Evolutionary conservation across 768 basidiomycete genomes (phyloP), one percentile per base, ranked within the genome.

Genomic region (Pisolithus microcarpus): DNA sequence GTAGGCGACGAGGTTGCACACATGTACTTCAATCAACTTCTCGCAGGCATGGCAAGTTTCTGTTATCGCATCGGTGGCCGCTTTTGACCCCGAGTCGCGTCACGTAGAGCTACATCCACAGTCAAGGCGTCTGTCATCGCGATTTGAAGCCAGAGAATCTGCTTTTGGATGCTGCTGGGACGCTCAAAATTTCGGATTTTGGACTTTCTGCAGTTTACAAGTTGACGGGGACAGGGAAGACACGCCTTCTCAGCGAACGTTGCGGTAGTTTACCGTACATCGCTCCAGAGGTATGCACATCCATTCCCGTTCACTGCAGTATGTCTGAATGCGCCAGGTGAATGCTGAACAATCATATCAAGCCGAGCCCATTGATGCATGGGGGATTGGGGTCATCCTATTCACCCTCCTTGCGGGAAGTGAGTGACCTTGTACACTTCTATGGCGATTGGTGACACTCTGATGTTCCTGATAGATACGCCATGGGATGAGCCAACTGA

Each of bases 111-210:
- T 95, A 88, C 66, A 85, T 97, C 28, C 94, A 97, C 61, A 65
- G 62, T 7, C 82, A 91, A 70, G 96, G 96, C 2, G 87, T 99
- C 18, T 94, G 91, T 59, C 96, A 99, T 64, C 82, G 96, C 36
- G 96, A 99, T 60, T 76, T 99, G 49, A 99, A 99, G 63, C 96
- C 96, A 0, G 96, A 99, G 66, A 99, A 99, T 58, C 65, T 97
- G 16, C 79, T 99, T 3, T 78, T 99, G 0, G 86, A 92, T 53
- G 80, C 78, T 0, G 80, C 83, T 2, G 94, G 94, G 46, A 74
- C 81, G 6, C 81, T 99, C 56, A 97, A 97, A 65, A 85, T 99
- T 48, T 87, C 89, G 0, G 96, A 99, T 65, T 99, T 98, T 65
- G 96, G 96, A 0, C 76, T 99, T 1, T 91, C 90, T 6, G 81